Evolutionary conservation across 805 yeast genomes (phyloP), one percentile per base, ranked within the genome.

Genomic region (Ogataea nakhonphanomensis): DNA sequence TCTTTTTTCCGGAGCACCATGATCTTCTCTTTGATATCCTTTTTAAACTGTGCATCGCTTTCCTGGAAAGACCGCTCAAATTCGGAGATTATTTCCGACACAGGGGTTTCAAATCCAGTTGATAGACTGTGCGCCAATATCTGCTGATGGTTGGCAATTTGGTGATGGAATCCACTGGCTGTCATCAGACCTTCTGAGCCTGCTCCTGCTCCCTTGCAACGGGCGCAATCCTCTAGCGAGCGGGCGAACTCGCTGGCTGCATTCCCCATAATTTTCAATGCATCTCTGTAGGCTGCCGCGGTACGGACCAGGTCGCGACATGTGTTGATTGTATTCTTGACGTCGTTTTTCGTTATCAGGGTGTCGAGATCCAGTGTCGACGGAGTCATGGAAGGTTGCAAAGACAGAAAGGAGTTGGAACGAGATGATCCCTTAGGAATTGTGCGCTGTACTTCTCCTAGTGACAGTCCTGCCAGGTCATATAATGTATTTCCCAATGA

Each of bases 81-180:
- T 10, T 61, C 59, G 5, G 59, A 65, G 11, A 77, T 65, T 27
- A 74, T 73, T 5, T 62, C 57, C 10, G 50, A 47, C 25, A 84
- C 62, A 0, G 87, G 85, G 11, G 59, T 65, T 39, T 73, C 78
- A 51, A 87, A 76, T 25, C 73, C 68, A n/a, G 67, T 55, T n/a
- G 65, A 61, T 1, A 87, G 58, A 33, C 79, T 62, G 38, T 78
- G 66, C 11, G 87, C 73, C 49, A 88, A 67, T 10, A 88, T 76
- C 45, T 79, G 81, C 45, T 84, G 83, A 56, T 86, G 93, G 57
- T 85, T 86, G 0, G 91, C 79, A 13, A 85, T 73, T 30, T 88
- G 67, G 54, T 76, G 79, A 50, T 85, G 90, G 39, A 88, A 65
- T 0, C 95, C 95, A 30, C 88, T 81, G 2, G 90, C 84, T 35